These are phyloP conservation scores for Zizania latifolia DNA, from an alignment of 176 grass and related monocot genomes.

Conservation along the genomic window DNA sequence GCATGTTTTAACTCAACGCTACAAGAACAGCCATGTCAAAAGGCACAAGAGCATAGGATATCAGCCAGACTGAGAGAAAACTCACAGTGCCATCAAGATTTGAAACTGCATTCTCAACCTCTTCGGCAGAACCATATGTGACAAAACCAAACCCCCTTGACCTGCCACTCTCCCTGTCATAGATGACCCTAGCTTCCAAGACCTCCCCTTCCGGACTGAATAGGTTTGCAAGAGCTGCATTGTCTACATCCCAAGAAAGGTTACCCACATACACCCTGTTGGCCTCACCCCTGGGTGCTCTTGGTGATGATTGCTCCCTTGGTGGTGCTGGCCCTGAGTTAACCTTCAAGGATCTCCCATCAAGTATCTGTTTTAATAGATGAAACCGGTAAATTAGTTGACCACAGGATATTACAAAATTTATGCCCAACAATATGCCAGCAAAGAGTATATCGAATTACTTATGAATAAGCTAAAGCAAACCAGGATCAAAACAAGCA, in stretches of 20 bases:
- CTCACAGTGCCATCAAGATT: slow-evolving; percentile 79
- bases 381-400: not conserved
- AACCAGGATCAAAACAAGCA: not conserved
- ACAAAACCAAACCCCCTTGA: slow-evolving; percentile 91
- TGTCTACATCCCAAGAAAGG: slow-evolving; percentile 77
- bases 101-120: slow-evolving; percentile 65
- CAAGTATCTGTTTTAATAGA: slow-evolving; percentile 47
- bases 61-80: not conserved
- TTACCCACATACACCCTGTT: slow-evolving; percentile 79
- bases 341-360: slow-evolving; percentile 65
- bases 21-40: not conserved
- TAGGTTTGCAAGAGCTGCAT: slow-evolving; percentile 56
- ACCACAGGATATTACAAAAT: not conserved
- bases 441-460: not conserved
- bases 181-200: slow-evolving; percentile 62
- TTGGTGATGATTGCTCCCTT: slow-evolving; percentile 43
- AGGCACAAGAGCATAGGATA: not conserved
- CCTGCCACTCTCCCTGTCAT: slow-evolving; percentile 75
- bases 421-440: not conserved
- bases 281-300: slow-evolving; percentile 35
- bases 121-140: slow-evolving; percentile 45
- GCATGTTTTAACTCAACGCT: not conserved
- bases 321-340: slow-evolving; percentile 60
- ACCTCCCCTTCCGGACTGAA: slow-evolving; percentile 75
- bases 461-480: not conserved